Evolutionary conservation across 2,329 filamentous ascomycete species (phyloP), one percentile per base, ranked within the genome.

Genomic region (Penicillium expansum): DNA sequence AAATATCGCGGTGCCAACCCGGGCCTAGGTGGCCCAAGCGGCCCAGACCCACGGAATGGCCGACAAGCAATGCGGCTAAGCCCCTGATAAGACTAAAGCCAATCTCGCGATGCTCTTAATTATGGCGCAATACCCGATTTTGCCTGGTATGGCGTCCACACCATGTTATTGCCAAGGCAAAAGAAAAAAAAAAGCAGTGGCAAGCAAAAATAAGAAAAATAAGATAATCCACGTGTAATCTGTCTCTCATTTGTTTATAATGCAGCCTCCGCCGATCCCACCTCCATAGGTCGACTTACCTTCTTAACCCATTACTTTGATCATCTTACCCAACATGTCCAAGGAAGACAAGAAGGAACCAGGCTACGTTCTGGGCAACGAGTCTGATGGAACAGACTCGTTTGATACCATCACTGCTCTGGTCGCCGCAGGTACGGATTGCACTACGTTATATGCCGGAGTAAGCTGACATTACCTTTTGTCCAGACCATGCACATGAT

Each of bases 401-500:
- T 18, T 61, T 6, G 59, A 65, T n/a, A 60, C 58, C 1, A 65
- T 66, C 50, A 60, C 54, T 13, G 64, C 62, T 6, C 41, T 66
- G 29, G 59, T 66, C 9, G 62, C 61, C 4, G 64, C 62, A 59
- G 64, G 64, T 66, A 18, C 2, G 51, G 5, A 33, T 13, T 27
- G 16, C 6, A 1, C 30, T 42, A 6, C 3, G 11, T 30, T 43
- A 14, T 9, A 3, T 16, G 11, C 32, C 39, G 4, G 8, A 5
- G 27, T 6, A n/a, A 24, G 30, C 41, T 51, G 30, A 45, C 52
- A 55, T n/a, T 16, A 44, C 1, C 9, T 44, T 45, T 45, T 30
- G 16, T 47, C 22, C 20, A 66, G 64, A 65, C 16, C 64, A 65
- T 24, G 9, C 58, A 43, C 61, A 66, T 64, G 80, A 81, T 4